phyloP scores from a whole-genome alignment of 176 grass and related monocot species.

The Triticum urartu region DNA sequence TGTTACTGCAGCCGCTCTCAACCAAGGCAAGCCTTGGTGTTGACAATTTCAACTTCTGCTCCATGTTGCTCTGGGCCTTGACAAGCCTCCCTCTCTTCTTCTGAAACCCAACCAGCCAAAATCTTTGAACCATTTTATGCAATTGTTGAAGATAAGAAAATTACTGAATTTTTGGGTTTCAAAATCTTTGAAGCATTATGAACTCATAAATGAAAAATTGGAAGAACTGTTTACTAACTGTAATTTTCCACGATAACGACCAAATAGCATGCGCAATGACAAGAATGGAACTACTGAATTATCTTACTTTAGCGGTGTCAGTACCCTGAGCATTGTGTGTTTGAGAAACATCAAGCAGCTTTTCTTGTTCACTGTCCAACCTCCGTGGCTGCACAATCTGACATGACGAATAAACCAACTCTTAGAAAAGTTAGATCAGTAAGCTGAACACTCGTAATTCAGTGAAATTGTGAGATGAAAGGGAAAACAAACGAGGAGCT shows the following conservation, averaged over 20 bases:
- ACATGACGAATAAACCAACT: neutral
- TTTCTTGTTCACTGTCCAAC: neutral
- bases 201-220: neutral
- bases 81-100: neutral
- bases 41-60: neutral
- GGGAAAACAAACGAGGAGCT: neutral
- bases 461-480: neutral
- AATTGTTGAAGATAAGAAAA: neutral
- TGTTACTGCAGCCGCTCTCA: neutral
- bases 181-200: neutral
- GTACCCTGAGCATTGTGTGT: neutral
- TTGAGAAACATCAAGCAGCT: slow-evolving; percentile 5
- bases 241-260: neutral
- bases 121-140: neutral
- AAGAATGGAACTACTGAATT: neutral
- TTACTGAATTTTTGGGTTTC: neutral
- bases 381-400: neutral
- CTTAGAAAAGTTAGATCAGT: neutral
- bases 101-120: slow-evolving; percentile 1
- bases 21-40: neutral
- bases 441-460: neutral
- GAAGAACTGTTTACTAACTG: neutral
- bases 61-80: neutral
- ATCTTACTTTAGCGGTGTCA: slow-evolving; percentile 23
- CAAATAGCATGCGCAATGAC: neutral